Evolutionary conservation across 1,139 yeast genomes (phyloP).

Genomic region (Casaregolazyma lundiana): DNA sequence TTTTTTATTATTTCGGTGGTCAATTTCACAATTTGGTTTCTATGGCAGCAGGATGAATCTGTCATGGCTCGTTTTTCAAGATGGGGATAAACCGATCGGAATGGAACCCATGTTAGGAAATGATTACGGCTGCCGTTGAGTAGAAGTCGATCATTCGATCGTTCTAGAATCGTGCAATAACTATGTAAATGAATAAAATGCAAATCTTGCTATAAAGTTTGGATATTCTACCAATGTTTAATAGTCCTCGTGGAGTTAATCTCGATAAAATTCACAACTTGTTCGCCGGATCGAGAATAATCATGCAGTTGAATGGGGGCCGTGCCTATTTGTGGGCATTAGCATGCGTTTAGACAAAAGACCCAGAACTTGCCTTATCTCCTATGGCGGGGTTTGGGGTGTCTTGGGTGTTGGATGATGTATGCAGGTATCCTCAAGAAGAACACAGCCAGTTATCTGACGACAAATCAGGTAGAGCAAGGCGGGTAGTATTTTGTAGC

Average conservation of each 20-base stretch:
- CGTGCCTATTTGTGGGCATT: no score
- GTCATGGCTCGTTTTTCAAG: no score
- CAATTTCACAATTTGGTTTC: no score
- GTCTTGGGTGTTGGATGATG: not conserved
- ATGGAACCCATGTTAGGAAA: not conserved
- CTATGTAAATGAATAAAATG: not conserved
- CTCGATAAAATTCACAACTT: not conserved
- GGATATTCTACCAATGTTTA: not conserved
- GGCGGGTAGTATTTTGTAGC: not conserved
- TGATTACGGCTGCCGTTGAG: no score
- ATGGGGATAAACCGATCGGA: not conserved
- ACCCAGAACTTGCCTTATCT: constrained; percentile 1
- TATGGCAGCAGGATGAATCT: not conserved
- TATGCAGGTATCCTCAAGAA: not conserved
- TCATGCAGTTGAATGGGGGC: no score
- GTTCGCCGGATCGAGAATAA: not conserved
- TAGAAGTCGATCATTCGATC: not conserved
- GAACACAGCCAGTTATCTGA: not conserved
- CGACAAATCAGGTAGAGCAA: not conserved
- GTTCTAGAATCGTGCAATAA: not conserved
- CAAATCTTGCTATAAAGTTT: no score
- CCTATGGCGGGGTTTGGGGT: not conserved
- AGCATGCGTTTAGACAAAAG: not conserved
- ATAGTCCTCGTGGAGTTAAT: not conserved
- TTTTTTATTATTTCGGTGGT: no score